phyloP scores from a whole-genome alignment of 805 yeast species.

The Wickerhamomyces mucosus region DNA sequence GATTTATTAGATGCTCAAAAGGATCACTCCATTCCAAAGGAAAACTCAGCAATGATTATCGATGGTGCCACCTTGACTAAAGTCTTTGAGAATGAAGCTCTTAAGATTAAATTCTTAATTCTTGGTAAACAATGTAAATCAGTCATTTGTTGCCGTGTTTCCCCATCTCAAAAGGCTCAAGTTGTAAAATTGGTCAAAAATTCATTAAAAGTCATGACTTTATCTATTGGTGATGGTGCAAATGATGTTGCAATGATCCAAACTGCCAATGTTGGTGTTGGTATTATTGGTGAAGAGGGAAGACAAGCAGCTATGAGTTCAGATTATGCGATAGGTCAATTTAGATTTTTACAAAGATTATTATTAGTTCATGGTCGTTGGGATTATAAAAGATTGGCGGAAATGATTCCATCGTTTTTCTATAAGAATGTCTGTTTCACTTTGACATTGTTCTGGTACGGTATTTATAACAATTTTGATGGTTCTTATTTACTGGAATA shows the following conservation, averaged over 20 bases:
- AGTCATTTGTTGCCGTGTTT: constrained; percentile 79
- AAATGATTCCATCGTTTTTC: constrained; percentile 77
- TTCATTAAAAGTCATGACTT: constrained; percentile 68
- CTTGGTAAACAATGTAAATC: constrained; percentile 75
- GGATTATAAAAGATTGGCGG: constrained; percentile 75
- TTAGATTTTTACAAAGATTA: constrained; percentile 58
- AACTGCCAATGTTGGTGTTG: constrained; percentile 80
- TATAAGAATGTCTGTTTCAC: constrained; percentile 73
- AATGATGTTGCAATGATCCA: constrained; percentile 90
- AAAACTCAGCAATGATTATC: constrained; percentile 59
- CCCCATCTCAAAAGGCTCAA: constrained; percentile 83
- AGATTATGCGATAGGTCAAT: constrained; percentile 80
- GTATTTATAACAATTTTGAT: constrained; percentile 64
- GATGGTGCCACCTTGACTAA: constrained; percentile 72
- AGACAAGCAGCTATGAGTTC: constrained; percentile 84
- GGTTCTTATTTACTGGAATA: constrained; percentile 74
- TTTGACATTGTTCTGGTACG: constrained; percentile 71
- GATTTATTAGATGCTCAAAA: constrained; percentile 45
- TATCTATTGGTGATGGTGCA: constrained; percentile 85
- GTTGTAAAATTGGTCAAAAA: constrained; percentile 74
- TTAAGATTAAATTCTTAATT: constrained; percentile 50
- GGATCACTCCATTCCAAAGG: constrained; percentile 58
- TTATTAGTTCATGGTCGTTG: constrained; percentile 77
- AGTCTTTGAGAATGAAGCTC: constrained; percentile 35
- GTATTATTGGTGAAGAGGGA: constrained; percentile 90